Percentiles rank a stretch among this genome's conserved stretches.
These are phyloP conservation scores for Trichophaea hybrida DNA, from an alignment of 2,329 filamentous ascomycete genomes.

Conservation along the genomic window DNA sequence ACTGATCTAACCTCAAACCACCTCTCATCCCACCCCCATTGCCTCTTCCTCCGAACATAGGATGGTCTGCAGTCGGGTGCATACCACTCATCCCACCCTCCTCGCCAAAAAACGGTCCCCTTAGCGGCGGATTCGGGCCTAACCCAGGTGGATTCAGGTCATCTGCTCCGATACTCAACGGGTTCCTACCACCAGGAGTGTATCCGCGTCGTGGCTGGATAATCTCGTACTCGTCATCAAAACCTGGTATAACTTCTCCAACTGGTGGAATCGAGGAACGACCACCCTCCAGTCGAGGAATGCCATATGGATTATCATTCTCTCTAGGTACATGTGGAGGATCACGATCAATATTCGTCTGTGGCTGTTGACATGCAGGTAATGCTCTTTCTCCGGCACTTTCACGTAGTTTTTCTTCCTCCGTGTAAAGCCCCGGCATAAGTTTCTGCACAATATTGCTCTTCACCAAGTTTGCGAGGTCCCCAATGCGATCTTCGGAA, in stretches of 20 bases:
- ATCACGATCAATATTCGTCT: slow-evolving; percentile 30
- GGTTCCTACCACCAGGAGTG: slow-evolving; percentile 38
- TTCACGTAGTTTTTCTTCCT: slow-evolving; percentile 1
- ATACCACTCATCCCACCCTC: slow-evolving; percentile 51
- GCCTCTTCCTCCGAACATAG: slow-evolving; percentile 53
- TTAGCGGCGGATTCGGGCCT: slow-evolving; percentile 69
- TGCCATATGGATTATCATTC: background rate
- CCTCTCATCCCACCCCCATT: slow-evolving; percentile 32
- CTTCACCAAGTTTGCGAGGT: slow-evolving; percentile 59
- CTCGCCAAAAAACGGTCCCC: slow-evolving; percentile 49
- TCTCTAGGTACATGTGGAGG: slow-evolving; percentile 31
- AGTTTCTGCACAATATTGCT: slow-evolving; percentile 71
- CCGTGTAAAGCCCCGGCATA: slow-evolving; percentile 47
- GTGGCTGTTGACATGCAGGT: slow-evolving; percentile 30
- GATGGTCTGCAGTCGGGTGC: slow-evolving; percentile 92
- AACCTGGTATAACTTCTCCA: slow-evolving; percentile 60
- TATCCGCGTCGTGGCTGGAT: slow-evolving; percentile 46
- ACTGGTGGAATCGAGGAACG: background rate
- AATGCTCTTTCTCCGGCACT: slow-evolving; percentile 6
- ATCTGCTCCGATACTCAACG: slow-evolving; percentile 62
- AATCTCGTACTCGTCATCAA: slow-evolving; percentile 85
- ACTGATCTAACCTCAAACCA: slow-evolving; percentile 41
- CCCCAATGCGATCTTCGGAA: slow-evolving; percentile 51
- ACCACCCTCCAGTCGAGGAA: slow-evolving; percentile 24
- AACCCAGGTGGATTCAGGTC: slow-evolving; percentile 79